Evolutionary conservation across 2,329 filamentous ascomycete genomes (phyloP).

Genomic region (Sordariomycetes sp.): DNA sequence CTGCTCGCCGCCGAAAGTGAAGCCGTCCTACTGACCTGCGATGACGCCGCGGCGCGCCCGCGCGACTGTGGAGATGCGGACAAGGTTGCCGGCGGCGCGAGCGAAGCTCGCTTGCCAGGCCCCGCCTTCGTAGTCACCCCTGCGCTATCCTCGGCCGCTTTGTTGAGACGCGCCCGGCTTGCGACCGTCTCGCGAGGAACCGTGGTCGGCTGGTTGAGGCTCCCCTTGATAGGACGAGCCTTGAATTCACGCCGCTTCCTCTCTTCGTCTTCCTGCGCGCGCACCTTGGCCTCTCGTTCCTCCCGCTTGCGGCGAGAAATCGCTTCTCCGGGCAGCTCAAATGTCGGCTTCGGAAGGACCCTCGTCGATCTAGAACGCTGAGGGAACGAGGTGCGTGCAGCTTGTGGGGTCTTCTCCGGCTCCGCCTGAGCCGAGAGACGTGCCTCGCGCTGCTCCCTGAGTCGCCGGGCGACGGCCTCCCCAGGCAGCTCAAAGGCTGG

Average conservation of each 20-base stretch:
- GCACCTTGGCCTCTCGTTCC: slow-evolving; percentile 42
- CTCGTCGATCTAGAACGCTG: slow-evolving; percentile 37
- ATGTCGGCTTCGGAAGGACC: slow-evolving; percentile 40
- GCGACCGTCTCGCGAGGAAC: slow-evolving; percentile 45
- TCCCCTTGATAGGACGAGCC: slow-evolving; percentile 42
- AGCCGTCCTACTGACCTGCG: slow-evolving; percentile 23
- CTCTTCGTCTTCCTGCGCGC: slow-evolving; percentile 48
- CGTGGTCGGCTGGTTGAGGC: slow-evolving; percentile 24
- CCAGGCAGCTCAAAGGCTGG: slow-evolving; percentile 53
- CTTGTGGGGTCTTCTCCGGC: slow-evolving; percentile 3
- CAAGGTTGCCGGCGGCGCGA: slow-evolving; percentile 2
- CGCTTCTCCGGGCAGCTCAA: slow-evolving; percentile 54
- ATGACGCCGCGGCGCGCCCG: slow-evolving; percentile 13
- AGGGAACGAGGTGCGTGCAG: background rate
- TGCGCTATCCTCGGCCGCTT: slow-evolving; percentile 18
- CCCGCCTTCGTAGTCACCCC: slow-evolving; percentile 6
- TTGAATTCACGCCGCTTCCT: slow-evolving; percentile 53
- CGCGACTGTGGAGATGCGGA: slow-evolving; percentile 11
- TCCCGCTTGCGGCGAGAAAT: slow-evolving; percentile 45
- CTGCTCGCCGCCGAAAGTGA: slow-evolving; percentile 18
- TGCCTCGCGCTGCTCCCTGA: slow-evolving; percentile 49
- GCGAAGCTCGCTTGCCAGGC: slow-evolving; percentile 15
- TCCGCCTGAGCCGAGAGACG: slow-evolving; percentile 28
- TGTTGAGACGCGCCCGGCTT: slow-evolving; percentile 44
- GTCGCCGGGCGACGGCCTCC: slow-evolving; percentile 45